Evolutionary conservation across 2,329 filamentous ascomycete species (phyloP).

Genomic region (Neobulgaria alba): DNA sequence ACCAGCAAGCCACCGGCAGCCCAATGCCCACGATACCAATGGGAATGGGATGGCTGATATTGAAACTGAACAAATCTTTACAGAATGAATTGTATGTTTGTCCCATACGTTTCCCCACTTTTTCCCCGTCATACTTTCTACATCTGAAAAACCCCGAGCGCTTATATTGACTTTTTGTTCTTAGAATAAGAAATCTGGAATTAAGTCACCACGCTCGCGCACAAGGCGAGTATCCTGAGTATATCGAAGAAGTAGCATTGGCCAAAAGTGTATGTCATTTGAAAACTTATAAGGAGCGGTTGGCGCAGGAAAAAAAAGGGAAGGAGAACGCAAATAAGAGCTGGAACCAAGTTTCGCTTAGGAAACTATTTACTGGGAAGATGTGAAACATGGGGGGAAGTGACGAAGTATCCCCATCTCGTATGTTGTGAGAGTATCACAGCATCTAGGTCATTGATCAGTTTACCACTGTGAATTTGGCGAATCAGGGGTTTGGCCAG

Average conservation of each 20-base stretch:
- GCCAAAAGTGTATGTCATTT: background rate
- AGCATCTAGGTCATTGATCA: no score
- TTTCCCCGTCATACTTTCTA: background rate
- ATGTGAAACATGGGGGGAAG: background rate
- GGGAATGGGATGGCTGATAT: constrained; percentile 11
- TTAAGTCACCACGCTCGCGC: background rate
- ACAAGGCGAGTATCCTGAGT: background rate
- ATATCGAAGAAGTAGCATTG: background rate
- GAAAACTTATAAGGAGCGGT: background rate
- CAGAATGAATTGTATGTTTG: constrained; percentile 12
- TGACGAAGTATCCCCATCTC: no score
- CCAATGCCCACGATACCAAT: constrained; percentile 8
- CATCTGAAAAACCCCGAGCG: background rate
- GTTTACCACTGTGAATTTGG: no score
- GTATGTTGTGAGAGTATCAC: no score
- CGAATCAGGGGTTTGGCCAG: no score
- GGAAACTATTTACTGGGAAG: background rate
- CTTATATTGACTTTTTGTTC: background rate
- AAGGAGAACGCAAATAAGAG: background rate
- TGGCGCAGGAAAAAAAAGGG: background rate
- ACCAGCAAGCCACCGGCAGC: constrained; percentile 9
- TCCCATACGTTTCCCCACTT: background rate
- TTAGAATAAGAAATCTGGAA: no score
- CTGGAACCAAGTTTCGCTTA: background rate
- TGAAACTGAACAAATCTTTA: constrained; percentile 13